These are phyloP conservation scores for Ustilaginoidea virens DNA, from an alignment of 2,329 filamentous ascomycete genomes.

Conservation along the genomic window DNA sequence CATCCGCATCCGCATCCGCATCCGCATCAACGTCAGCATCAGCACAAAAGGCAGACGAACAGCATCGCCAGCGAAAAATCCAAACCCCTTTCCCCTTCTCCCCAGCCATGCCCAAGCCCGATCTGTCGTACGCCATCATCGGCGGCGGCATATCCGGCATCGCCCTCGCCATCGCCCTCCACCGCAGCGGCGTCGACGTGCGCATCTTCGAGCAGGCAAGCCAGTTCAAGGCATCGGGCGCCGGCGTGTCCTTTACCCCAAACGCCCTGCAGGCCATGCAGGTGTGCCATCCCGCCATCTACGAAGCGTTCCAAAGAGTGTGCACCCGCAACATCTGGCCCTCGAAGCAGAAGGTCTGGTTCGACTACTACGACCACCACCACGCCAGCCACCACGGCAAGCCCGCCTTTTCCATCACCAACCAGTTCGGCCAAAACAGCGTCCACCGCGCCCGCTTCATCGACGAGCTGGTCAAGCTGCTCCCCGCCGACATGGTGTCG, in stretches of 20 bases:
- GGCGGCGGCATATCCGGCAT: conserved; percentile 37
- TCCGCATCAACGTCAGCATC: too few relatives aligned
- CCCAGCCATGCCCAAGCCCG: too few relatives aligned
- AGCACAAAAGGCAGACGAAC: too few relatives aligned
- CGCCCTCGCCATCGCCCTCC: conserved; percentile 29
- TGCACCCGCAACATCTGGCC: conserved; percentile 5
- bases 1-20: too few relatives aligned
- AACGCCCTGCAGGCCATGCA: conserved; percentile 32
- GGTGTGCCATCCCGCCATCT: conserved; percentile 19
- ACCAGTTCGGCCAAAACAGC: conserved; percentile 13
- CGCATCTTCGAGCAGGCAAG: conserved; percentile 30
- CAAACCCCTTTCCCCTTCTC: too few relatives aligned
- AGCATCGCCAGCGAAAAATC: too few relatives aligned
- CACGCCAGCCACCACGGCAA: not conserved
- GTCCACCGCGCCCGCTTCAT: conserved; percentile 24
- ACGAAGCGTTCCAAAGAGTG: conserved; percentile 12
- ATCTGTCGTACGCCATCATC: conserved; percentile 28
- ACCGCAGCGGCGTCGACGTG: conserved; percentile 24
- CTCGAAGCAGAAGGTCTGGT: conserved; percentile 3
- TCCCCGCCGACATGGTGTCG: conserved; percentile 16
- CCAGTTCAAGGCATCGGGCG: conserved; percentile 29
- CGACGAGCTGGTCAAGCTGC: conserved; percentile 21
- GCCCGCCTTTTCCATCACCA: conserved; percentile 2
- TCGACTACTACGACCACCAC: conserved; percentile 8
- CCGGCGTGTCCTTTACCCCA: conserved; percentile 35